Evolutionary conservation across 1,139 yeast genomes (phyloP).

Genomic region (Saccharomycopsis hybrid): DNA sequence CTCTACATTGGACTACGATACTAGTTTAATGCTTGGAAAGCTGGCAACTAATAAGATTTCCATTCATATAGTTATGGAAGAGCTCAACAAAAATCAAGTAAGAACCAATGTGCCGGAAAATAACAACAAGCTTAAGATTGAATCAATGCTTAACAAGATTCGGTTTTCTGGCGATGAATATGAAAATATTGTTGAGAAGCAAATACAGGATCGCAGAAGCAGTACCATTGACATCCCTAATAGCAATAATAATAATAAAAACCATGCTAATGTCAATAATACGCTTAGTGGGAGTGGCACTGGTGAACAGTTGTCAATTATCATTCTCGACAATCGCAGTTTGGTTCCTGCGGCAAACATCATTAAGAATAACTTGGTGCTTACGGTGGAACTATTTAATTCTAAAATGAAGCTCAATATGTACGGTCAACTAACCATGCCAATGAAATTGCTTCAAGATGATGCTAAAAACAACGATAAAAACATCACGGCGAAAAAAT

Average conservation of each 20-base stretch:
- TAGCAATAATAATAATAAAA: too few species aligned
- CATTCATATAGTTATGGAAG: constrained; percentile 41
- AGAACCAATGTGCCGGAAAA: constrained; percentile 18
- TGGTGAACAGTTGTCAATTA: constrained; percentile 1
- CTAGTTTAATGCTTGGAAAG: constrained; percentile 33
- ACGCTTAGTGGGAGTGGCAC: neutral
- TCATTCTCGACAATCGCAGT: constrained; percentile 13
- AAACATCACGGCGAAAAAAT: too few species aligned
- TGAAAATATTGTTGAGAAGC: too few species aligned
- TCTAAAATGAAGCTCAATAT: constrained; percentile 14
- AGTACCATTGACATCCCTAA: neutral
- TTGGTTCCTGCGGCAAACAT: neutral
- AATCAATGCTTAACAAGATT: neutral
- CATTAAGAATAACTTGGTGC: constrained; percentile 13
- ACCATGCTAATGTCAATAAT: too few species aligned
- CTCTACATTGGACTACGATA: constrained; percentile 28
- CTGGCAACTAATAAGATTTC: constrained; percentile 40
- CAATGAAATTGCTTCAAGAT: neutral
- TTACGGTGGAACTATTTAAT: constrained; percentile 14
- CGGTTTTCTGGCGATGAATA: too few species aligned
- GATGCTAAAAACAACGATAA: neutral
- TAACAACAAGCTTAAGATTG: neutral
- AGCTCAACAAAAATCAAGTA: constrained; percentile 32
- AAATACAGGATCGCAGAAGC: too few species aligned
- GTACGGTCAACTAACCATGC: constrained; percentile 13